Percentiles rank a stretch among this genome's conserved stretches.
These are phyloP conservation scores for Mytilinidion resinicola DNA, from an alignment of 495 filamentous ascomycete species.

Conservation along the genomic window DNA sequence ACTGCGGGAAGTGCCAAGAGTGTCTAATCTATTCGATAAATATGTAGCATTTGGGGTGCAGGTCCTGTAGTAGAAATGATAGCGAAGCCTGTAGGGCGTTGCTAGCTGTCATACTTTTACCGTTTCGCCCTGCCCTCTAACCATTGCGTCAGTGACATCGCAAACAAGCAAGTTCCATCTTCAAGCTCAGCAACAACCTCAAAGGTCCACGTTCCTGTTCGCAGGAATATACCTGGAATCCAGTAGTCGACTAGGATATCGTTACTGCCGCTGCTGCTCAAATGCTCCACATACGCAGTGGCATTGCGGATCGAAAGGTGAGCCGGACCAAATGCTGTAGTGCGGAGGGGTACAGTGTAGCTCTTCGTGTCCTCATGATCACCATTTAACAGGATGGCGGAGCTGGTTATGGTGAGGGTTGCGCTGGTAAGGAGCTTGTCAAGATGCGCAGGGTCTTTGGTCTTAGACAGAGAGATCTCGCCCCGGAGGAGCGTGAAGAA, in stretches of 20 bases:
- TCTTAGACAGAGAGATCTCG: background rate
- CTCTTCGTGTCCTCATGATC: background rate
- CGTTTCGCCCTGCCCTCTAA: background rate
- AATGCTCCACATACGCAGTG: slow-evolving; percentile 1
- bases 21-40: no score
- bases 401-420: background rate
- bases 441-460: background rate
- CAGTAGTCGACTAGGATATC: background rate
- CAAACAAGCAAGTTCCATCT: slow-evolving; percentile 5
- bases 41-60: no score
- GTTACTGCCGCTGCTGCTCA: background rate
- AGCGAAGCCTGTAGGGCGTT: no score
- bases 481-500: slow-evolving; percentile 4
- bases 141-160: background rate
- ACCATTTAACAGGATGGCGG: slow-evolving; percentile 1
- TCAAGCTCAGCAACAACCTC: slow-evolving; percentile 3
- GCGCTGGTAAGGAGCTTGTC: slow-evolving; percentile 2
- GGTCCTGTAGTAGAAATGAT: no score
- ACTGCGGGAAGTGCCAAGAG: no score
- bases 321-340: background rate
- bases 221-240: background rate
- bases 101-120: background rate
- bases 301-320: slow-evolving; percentile 2
- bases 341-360: background rate
- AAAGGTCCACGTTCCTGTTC: slow-evolving; percentile 1